These are phyloP conservation scores for Eruca vesicaria DNA, from an alignment of 441 rosid species.

Conservation along the genomic window DNA sequence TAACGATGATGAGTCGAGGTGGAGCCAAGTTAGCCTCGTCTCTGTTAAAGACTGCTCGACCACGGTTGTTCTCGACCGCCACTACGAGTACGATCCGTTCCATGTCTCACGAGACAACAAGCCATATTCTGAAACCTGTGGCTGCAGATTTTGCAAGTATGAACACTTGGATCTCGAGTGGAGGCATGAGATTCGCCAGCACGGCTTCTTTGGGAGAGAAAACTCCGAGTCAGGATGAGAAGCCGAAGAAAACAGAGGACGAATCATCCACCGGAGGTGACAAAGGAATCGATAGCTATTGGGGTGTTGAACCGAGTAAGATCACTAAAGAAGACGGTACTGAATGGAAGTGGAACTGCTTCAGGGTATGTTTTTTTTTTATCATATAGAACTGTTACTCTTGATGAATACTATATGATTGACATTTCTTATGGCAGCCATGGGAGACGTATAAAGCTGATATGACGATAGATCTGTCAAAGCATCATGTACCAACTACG, in stretches of 20 bases:
- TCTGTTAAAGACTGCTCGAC: constrained; percentile 25
- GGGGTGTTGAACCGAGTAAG: not conserved
- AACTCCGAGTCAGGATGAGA: not conserved
- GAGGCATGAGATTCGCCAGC: not conserved
- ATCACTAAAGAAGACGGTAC: not conserved
- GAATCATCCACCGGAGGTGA: not conserved
- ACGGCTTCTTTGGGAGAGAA: not conserved
- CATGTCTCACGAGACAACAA: constrained; percentile 16
- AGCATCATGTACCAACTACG: not conserved
- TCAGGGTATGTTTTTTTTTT: not conserved
- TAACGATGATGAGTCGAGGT: constrained; percentile 37
- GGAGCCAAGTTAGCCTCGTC: constrained; percentile 32
- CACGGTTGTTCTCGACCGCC: constrained; percentile 29
- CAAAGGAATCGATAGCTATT: not conserved
- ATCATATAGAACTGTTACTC: not conserved
- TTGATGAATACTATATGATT: not conserved
- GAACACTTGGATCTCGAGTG: constrained; percentile 9
- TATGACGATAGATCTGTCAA: not conserved
- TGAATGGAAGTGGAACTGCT: not conserved
- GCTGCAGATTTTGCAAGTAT: not conserved
- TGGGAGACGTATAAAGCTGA: not conserved
- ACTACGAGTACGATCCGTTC: not conserved
- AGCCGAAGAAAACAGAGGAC: not conserved
- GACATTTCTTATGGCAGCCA: not conserved
- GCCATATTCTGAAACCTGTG: not conserved